Conservation (phyloP, 2,329 filamentous ascomycete species). For the Fusarium veterinarium region DNA sequence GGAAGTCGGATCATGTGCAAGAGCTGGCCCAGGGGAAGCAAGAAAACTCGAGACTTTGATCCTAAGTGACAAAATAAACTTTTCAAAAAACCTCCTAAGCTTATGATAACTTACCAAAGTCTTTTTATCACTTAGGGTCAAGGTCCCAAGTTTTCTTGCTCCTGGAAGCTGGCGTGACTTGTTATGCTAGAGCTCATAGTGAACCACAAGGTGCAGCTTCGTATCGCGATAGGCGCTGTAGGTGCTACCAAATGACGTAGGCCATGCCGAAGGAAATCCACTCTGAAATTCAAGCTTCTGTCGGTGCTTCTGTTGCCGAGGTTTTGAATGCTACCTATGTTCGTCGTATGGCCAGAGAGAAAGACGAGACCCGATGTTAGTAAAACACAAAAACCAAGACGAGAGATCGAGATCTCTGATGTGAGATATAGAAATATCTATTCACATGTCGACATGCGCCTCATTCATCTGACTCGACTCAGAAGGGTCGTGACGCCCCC, state of each 20-base stretch:
- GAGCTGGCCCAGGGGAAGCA: neutral
- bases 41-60: neutral
- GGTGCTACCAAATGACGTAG: conserved; percentile 44
- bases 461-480: conserved; percentile 30
- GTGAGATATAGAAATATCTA: conserved; percentile 18
- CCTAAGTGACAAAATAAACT: neutral
- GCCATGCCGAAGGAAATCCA: conserved; percentile 25
- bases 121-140: neutral
- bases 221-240: conserved; percentile 34
- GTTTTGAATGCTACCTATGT: conserved; percentile 2
- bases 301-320: neutral
- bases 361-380: neutral
- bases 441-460: conserved; percentile 34
- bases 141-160: neutral
- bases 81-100: neutral
- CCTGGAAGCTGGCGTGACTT: neutral
- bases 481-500: conserved; percentile 27
- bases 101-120: neutral
- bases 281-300: conserved; percentile 26
- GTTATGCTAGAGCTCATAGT: neutral
- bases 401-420: conserved; percentile 26
- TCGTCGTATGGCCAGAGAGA: neutral
- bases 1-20: conserved; percentile 28
- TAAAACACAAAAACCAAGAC: neutral
- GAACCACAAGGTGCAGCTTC: conserved; percentile 29